Base-by-base conservation (phyloP, 2,329 filamentous ascomycete species). In the Colletotrichum orbiculare region DNA sequence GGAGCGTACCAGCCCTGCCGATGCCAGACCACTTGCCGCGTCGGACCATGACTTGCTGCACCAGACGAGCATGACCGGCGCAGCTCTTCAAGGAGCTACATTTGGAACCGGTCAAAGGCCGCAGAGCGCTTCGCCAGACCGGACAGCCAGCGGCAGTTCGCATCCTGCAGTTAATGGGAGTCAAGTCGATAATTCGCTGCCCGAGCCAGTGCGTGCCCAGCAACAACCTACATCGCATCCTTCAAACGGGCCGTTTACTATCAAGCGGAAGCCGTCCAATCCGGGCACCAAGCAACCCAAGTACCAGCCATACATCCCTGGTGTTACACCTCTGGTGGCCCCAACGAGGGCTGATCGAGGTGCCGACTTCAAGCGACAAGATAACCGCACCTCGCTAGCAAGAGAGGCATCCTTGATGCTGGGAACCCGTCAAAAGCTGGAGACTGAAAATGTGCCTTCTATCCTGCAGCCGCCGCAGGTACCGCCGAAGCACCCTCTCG, bases 1-100 rank as follows among this genome's bases (percentile, higher is more conserved):
- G 3, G 72, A 75, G 66, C 69, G 76, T 35, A 71, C 71, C 10
- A 73, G 73, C 39, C 71, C 75, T 34, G 58, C 75, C 10, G 73
- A 75, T 25, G 53, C 69, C 11, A 73, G 69, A 64, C 41, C 60
- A 8, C 25, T 42, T 4, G 42, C 2, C 1, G 12, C 46, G 5
- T 59, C 62, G 1, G 54, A 43, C 6, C 50, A 68, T 13, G 61
- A 69, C 4, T 38, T 62, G n/a, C 50, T 69, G 9, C 67, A 69
- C 33, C 67, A 63, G 43, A 68, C 67, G n/a, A 63, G 12, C 15
- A 59, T 69, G 65, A 55, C 49, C 6, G 65, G 59, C 10, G 33
- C 53, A 12, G 60, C 62, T 4, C 54, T 69, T 10, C 50, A 69
- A 8, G 60, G 66, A 17, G 67, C 67, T 11, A 69, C 67, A 3